Conservation (phyloP, 805 yeast genomes). For the Cyberlindnera maclurae region DNA sequence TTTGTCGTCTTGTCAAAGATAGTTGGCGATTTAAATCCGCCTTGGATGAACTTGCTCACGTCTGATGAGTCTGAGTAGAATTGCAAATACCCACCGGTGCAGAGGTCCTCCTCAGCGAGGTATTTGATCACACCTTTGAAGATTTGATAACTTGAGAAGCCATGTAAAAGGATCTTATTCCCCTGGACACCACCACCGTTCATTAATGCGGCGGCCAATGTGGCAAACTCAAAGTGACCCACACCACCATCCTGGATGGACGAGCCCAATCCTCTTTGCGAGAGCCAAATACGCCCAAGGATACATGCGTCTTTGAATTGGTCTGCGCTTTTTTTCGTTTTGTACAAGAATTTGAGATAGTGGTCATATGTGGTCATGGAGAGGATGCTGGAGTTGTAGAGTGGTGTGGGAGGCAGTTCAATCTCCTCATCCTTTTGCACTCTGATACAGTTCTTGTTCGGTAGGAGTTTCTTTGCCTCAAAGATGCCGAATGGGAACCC, state of each 20-base stretch:
- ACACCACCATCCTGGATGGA: constrained; percentile 67
- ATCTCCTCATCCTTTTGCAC: constrained; percentile 34
- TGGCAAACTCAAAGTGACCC: constrained; percentile 86
- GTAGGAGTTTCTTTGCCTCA: constrained; percentile 67
- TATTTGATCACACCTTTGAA: constrained; percentile 84
- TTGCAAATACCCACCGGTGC: constrained; percentile 55
- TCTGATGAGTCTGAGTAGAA: constrained; percentile 43
- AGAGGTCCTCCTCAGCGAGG: constrained; percentile 72
- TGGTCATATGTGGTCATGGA: constrained; percentile 62
- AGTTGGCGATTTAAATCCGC: constrained; percentile 69
- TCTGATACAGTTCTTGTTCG: constrained; percentile 77
- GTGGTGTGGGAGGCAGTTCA: constrained; percentile 68
- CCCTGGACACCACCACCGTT: constrained; percentile 79
- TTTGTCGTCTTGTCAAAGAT: constrained; percentile 70
- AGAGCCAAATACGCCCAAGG: constrained; percentile 83
- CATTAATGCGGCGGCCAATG: constrained; percentile 71
- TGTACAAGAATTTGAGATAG: constrained; percentile 69
- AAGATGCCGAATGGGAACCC: constrained; percentile 69
- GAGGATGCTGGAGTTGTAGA: constrained; percentile 76
- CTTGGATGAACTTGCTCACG: constrained; percentile 35
- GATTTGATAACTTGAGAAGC: constrained; percentile 88
- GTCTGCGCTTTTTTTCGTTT: constrained; percentile 67
- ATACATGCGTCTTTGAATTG: constrained; percentile 83
- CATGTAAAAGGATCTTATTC: constrained; percentile 70
- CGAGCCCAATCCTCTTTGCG: constrained; percentile 76